Evolutionary conservation across 2,329 filamentous ascomycete species (phyloP).

Genomic region (Colletotrichum gigasporum): DNA sequence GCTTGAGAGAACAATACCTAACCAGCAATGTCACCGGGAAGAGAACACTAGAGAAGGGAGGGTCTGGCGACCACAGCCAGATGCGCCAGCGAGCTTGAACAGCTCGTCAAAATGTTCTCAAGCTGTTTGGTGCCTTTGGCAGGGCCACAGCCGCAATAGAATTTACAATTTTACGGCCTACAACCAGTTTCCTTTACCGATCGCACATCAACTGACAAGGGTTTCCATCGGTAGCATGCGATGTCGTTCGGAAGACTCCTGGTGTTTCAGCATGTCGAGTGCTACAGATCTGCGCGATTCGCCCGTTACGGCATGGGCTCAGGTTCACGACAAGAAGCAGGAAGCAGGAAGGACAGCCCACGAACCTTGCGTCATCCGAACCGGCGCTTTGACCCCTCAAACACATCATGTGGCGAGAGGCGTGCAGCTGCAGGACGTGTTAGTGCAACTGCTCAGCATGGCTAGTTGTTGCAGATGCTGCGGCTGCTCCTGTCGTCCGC

Average conservation of each 20-base stretch:
- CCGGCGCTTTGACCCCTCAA: conserved; percentile 10
- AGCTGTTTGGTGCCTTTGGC: conserved; percentile 15
- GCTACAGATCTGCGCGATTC: not conserved
- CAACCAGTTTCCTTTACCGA: not conserved
- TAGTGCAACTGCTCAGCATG: not conserved
- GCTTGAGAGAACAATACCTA: not conserved
- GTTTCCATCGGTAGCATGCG: not conserved
- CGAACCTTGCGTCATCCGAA: conserved; percentile 18
- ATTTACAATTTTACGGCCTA: conserved; percentile 11
- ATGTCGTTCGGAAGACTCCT: not conserved
- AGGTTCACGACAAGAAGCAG: not conserved
- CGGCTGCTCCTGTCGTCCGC: not conserved
- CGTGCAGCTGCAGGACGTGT: conserved; percentile 16
- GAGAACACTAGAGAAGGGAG: not conserved
- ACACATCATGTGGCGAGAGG: conserved; percentile 24
- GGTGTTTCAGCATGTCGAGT: not conserved
- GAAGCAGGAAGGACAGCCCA: not conserved
- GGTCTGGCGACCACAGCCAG: not conserved
- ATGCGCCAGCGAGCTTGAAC: not conserved
- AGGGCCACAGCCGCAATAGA: conserved; percentile 25
- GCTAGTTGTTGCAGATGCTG: conserved; percentile 7
- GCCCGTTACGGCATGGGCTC: not conserved
- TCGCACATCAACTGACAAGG: not conserved
- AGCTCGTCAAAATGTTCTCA: not conserved
- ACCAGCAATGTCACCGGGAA: not conserved